These are phyloP conservation scores for Triticum urartu DNA, from an alignment of 176 grass and related monocot species.

Conservation along the genomic window DNA sequence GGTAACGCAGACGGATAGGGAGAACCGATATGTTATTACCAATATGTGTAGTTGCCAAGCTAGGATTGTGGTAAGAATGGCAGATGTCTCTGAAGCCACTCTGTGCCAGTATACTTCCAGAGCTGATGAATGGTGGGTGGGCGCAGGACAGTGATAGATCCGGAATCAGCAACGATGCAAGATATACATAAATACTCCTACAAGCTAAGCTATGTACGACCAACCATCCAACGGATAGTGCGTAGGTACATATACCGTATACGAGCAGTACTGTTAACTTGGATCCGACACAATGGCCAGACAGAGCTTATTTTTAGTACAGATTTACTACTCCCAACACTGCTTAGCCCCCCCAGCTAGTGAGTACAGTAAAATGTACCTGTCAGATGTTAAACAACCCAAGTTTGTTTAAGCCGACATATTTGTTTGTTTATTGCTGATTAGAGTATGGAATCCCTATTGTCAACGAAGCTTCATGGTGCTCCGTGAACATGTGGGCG, in stretches of 20 bases:
- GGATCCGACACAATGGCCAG: conserved; percentile 19
- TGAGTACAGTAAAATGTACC: not conserved
- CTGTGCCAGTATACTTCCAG: not conserved
- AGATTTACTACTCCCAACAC: not conserved
- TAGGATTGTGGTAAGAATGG: not conserved
- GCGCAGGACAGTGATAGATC: not conserved
- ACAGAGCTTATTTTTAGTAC: not conserved
- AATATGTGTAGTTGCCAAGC: too few relatives aligned
- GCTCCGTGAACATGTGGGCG: conserved; percentile 25
- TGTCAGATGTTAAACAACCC: not conserved
- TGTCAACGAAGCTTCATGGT: conserved; percentile 9
- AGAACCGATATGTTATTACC: not conserved
- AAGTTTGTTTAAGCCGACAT: not conserved
- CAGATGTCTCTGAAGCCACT: not conserved
- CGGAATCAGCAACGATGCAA: not conserved
- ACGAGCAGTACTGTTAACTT: not conserved
- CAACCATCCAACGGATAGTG: conserved; percentile 16
- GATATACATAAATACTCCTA: not conserved
- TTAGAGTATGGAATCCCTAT: not conserved
- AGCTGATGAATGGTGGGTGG: not conserved
- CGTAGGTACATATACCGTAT: not conserved
- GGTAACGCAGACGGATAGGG: not conserved
- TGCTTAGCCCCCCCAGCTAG: not conserved
- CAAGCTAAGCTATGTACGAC: not conserved
- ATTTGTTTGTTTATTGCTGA: not conserved